Conservation (phyloP, 441 rosid species). For the Mallotus japonicus region DNA sequence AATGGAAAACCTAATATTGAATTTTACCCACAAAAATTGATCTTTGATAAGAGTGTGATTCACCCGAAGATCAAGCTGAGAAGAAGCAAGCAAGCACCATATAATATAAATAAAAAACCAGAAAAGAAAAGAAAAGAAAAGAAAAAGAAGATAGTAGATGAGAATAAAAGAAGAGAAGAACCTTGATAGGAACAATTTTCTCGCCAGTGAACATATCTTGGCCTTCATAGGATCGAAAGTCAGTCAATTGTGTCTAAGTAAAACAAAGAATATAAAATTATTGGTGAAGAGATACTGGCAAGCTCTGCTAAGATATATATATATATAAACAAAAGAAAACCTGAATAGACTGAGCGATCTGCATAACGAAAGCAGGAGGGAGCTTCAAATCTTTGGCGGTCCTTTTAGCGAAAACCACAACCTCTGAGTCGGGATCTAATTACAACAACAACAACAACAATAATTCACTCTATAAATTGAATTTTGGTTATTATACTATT, state of each 20-base stretch:
- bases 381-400: constrained; percentile 90
- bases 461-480: no score
- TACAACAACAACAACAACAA: no score
- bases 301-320: no score
- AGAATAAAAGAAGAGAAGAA: constrained; percentile 7
- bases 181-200: constrained; percentile 93
- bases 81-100: constrained; percentile 14
- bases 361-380: constrained; percentile 72
- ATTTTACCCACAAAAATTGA: constrained; percentile 79
- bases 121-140: no score
- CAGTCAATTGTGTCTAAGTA: constrained; percentile 68
- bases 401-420: constrained; percentile 70
- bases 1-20: no score
- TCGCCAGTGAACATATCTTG: constrained; percentile 90
- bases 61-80: constrained; percentile 91
- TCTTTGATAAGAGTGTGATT: constrained; percentile 86
- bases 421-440: constrained; percentile 80
- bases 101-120: no score
- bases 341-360: constrained; percentile 89
- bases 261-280: constrained; percentile 3
- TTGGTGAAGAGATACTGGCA: neutral
- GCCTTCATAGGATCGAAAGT: constrained; percentile 82
- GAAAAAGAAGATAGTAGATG: no score
- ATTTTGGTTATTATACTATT: no score
- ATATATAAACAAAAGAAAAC: constrained; percentile 25